Evolutionary conservation across 495 filamentous ascomycete species (phyloP).

Genomic region (Talaromyces nanjingensis): DNA sequence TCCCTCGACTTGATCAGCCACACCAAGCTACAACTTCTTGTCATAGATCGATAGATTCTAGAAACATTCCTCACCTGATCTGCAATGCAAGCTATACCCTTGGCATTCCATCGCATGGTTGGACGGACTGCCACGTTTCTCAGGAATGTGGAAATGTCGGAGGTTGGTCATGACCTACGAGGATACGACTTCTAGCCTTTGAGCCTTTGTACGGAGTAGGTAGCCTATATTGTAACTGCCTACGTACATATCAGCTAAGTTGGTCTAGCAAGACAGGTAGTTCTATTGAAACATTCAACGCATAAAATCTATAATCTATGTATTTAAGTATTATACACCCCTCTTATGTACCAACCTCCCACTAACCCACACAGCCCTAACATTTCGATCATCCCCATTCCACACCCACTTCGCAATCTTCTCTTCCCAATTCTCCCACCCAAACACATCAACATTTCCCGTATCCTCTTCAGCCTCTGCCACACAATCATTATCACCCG

Average conservation of each 20-base stretch:
- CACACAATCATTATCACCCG: constrained; percentile 8
- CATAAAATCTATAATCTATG: background rate
- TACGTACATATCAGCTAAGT: too few relatives aligned
- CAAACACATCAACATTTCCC: constrained; percentile 67
- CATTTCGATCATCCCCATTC: constrained; percentile 81
- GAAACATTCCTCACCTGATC: background rate
- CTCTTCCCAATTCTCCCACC: constrained; percentile 74
- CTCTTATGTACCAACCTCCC: constrained; percentile 64
- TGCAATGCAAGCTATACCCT: background rate
- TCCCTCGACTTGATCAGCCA: background rate
- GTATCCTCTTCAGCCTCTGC: background rate
- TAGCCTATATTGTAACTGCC: too few relatives aligned
- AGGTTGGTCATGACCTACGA: background rate
- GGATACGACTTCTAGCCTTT: too few relatives aligned
- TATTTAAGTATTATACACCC: background rate
- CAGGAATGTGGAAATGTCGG: background rate
- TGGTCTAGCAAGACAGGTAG: too few relatives aligned
- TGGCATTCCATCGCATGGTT: constrained; percentile 2
- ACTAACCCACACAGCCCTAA: constrained; percentile 69
- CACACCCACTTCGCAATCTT: constrained; percentile 83
- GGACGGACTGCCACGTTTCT: background rate
- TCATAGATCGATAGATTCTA: background rate
- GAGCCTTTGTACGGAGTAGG: too few relatives aligned
- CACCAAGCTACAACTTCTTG: background rate
- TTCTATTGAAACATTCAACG: too few relatives aligned